phyloP scores from a whole-genome alignment of 768 basidiomycete genomes.

The Epithele typhae region DNA sequence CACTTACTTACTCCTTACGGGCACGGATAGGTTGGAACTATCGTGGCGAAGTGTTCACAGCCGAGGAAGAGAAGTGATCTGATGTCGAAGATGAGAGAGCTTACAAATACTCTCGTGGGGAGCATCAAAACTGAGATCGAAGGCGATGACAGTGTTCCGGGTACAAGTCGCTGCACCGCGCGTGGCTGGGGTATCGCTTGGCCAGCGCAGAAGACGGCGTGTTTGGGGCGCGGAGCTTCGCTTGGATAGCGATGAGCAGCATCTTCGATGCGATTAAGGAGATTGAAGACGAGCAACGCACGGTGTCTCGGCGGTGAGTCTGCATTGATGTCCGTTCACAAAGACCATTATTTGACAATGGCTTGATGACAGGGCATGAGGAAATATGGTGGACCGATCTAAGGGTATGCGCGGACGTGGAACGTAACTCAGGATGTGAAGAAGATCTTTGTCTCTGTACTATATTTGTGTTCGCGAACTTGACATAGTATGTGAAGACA shows the following conservation, averaged over 20 bases:
- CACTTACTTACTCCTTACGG: neutral
- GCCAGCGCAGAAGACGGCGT: slow-evolving; percentile 29
- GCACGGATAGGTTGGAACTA: slow-evolving; percentile 49
- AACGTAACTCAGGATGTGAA: no score
- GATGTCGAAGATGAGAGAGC: slow-evolving; percentile 53
- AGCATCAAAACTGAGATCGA: slow-evolving; percentile 45
- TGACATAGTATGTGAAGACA: no score
- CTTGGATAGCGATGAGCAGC: slow-evolving; percentile 53
- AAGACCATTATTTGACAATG: no score
- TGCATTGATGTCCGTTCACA: no score
- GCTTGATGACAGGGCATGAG: no score
- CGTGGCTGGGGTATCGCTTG: slow-evolving; percentile 55
- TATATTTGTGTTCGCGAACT: no score
- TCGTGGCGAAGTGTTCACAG: slow-evolving; percentile 58
- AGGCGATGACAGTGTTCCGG: slow-evolving; percentile 40
- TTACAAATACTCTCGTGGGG: slow-evolving; percentile 48
- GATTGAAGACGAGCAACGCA: slow-evolving; percentile 35
- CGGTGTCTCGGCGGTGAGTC: slow-evolving; percentile 1
- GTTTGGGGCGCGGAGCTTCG: slow-evolving; percentile 61
- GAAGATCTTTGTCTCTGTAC: no score
- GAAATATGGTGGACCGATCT: no score
- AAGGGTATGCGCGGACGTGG: no score
- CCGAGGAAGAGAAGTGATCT: slow-evolving; percentile 47
- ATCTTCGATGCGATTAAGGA: slow-evolving; percentile 49
- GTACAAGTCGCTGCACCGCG: slow-evolving; percentile 40